Base-by-base conservation (phyloP, 2,329 filamentous ascomycete species). In the Thielaviopsis punctulata region DNA sequence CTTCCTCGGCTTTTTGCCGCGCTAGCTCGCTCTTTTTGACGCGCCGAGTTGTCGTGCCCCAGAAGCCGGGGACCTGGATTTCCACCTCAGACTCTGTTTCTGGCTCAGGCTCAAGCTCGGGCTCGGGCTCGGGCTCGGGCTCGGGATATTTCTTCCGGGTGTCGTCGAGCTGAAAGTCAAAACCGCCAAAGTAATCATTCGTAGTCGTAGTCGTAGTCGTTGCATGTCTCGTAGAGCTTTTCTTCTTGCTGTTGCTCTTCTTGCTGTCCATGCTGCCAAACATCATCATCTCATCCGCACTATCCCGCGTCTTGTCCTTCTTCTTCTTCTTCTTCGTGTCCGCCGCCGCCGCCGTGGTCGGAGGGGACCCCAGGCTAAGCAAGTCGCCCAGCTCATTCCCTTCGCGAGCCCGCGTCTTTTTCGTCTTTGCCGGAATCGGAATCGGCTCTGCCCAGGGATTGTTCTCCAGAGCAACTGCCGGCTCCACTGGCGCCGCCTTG, bases 301-400 rank as follows among this genome's bases (percentile, higher is more conserved):
- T 36, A 7, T 36, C 30, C 30, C n/a, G 13, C 13, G 30, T 3
- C 30, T 36, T 36, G 30, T n/a, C 30, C 13, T 36, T 36, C 9
- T 58, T 57, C 36, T 66, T 66, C 49, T 55, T 70, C 55, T 74
- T 72, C 56, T 71, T 73, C 56, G 64, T 66, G 39, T 56, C 53
- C 39, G 63, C 67, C 54, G 67, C 69, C 56, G 70, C 75, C 41
- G 61, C 53, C 48, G 61, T 62, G 13, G 58, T 50, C 3, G 59
- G 51, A 19, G 59, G 43, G 27, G 64, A 61, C 18, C 43, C 13
- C 13, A 36, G 30, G n/a, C 30, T 15, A 12, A 36, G 13, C 1
- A 36, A 7, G 13, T 36, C 30, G n/a, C n/a, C 30, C 30, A 36
- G 5, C 2, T 4, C 30, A n/a, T 36, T 9, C 30, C n/a, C 30